Conservation (phyloP, 2,329 filamentous ascomycete species). For the Allantophomopsis lycopodina region DNA sequence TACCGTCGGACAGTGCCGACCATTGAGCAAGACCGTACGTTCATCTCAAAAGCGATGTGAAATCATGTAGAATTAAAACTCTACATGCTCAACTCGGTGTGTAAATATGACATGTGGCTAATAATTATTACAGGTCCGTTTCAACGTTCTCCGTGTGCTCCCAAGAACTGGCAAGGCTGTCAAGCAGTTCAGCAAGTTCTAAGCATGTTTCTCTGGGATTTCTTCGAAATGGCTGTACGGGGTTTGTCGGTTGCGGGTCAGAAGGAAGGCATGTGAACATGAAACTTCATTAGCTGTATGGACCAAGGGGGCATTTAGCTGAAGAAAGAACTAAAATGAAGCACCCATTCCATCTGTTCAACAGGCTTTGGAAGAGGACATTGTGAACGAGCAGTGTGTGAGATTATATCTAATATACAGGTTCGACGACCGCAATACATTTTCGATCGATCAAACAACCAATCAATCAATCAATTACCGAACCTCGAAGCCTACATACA, state of each 20-base stretch:
- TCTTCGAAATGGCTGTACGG: conserved; percentile 15
- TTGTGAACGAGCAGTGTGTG: no score
- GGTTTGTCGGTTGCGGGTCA: conserved; percentile 18
- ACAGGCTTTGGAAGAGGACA: no score
- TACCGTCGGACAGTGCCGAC: conserved; percentile 98
- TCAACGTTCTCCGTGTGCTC: conserved; percentile 98
- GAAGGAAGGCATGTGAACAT: conserved; percentile 16
- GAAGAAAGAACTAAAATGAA: neutral
- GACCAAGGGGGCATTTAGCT: neutral
- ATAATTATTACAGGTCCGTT: conserved; percentile 58
- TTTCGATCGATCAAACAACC: no score
- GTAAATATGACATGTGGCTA: conserved; percentile 5
- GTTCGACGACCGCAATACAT: no score
- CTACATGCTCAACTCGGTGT: neutral
- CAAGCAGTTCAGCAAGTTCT: conserved; percentile 99
- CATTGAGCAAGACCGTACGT: conserved; percentile 98
- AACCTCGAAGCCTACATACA: no score
- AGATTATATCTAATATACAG: no score
- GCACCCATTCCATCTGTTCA: neutral
- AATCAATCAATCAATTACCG: no score
- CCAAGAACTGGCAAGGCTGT: conserved; percentile 94
- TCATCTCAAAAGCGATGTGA: conserved; percentile 2
- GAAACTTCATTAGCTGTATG: conserved; percentile 3
- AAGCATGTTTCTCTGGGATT: conserved; percentile 29
- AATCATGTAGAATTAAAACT: conserved; percentile 1